Percentiles rank a stretch among this genome's conserved stretches.
Evolutionary conservation across 768 basidiomycete genomes (phyloP).

Genomic region (Mrakia blollopis): DNA sequence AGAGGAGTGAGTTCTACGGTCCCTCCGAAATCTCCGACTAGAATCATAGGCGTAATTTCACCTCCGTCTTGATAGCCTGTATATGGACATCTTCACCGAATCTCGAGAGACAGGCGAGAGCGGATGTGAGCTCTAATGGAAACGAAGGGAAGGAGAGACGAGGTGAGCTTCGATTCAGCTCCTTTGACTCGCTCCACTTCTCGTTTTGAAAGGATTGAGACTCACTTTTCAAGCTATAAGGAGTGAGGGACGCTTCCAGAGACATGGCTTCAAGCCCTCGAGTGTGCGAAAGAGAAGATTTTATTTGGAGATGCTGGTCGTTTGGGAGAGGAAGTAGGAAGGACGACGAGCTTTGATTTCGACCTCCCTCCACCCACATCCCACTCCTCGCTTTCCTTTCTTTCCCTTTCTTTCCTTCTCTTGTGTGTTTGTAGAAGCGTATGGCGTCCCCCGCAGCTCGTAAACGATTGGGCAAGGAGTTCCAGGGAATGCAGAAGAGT

Average conservation of each 20-base stretch:
- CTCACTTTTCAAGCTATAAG: conserved; percentile 12
- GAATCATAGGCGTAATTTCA: too few species aligned
- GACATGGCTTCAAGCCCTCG: background rate
- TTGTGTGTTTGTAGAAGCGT: background rate
- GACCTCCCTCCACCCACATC: background rate
- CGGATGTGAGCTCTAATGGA: background rate
- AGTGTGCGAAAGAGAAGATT: background rate
- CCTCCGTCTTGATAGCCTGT: conserved; percentile 14
- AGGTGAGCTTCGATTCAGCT: background rate
- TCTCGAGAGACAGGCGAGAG: conserved; percentile 7
- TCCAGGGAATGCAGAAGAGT: conserved; percentile 80
- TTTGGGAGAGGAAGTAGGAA: background rate
- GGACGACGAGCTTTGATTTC: background rate
- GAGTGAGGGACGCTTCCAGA: background rate
- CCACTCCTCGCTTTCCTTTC: background rate
- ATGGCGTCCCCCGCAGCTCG: conserved; percentile 85
- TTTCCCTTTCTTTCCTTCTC: background rate
- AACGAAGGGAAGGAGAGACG: background rate
- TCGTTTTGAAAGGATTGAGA: background rate
- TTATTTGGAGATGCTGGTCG: background rate
- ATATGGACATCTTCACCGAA: conserved; percentile 20
- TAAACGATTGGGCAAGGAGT: conserved; percentile 86
- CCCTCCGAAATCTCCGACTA: too few species aligned
- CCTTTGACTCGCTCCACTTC: background rate
- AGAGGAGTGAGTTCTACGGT: background rate